Evolutionary conservation across 371 early-diverging fungal species (phyloP).

Genomic region (Rhizomucor miehei): DNA sequence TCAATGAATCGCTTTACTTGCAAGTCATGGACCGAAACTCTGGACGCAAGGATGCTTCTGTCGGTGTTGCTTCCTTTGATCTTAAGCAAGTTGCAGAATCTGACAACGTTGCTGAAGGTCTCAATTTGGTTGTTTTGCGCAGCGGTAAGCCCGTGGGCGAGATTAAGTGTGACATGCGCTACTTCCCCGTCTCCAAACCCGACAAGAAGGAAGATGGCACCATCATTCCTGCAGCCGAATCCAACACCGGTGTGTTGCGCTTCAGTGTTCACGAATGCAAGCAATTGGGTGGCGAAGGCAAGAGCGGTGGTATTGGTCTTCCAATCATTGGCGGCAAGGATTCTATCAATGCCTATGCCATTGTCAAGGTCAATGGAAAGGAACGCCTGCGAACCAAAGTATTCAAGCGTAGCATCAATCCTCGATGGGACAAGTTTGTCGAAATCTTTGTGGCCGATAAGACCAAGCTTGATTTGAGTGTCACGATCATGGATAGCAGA

Average conservation of each 20-base stretch:
- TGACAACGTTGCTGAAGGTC: slow-evolving; percentile 27
- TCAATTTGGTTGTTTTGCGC: slow-evolving; percentile 36
- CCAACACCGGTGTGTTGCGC: slow-evolving; percentile 53
- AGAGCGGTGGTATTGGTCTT: slow-evolving; percentile 33
- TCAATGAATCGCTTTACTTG: slow-evolving; percentile 29
- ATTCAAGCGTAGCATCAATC: slow-evolving; percentile 52
- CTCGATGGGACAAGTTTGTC: slow-evolving; percentile 51
- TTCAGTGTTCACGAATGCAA: slow-evolving; percentile 54
- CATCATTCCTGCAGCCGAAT: slow-evolving; percentile 36
- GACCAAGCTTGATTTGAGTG: slow-evolving; percentile 31
- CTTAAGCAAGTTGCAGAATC: slow-evolving; percentile 53
- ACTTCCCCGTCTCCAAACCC: slow-evolving; percentile 36
- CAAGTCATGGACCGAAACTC: slow-evolving; percentile 48
- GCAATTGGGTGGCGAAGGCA: slow-evolving; percentile 30
- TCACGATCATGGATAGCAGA: slow-evolving; percentile 26
- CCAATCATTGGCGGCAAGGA: slow-evolving; percentile 34
- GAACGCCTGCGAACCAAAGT: slow-evolving; percentile 36
- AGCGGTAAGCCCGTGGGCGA: slow-evolving; percentile 46
- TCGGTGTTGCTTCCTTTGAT: slow-evolving; percentile 56
- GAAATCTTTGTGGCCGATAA: slow-evolving; percentile 48
- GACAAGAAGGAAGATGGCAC: slow-evolving; percentile 48
- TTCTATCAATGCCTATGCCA: slow-evolving; percentile 47
- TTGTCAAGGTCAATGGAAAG: slow-evolving; percentile 39
- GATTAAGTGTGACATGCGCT: slow-evolving; percentile 40
- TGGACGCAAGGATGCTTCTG: slow-evolving; percentile 35